phyloP scores from a whole-genome alignment of 139 green algal genomes.

The Chlamydomonas eustigma region DNA sequence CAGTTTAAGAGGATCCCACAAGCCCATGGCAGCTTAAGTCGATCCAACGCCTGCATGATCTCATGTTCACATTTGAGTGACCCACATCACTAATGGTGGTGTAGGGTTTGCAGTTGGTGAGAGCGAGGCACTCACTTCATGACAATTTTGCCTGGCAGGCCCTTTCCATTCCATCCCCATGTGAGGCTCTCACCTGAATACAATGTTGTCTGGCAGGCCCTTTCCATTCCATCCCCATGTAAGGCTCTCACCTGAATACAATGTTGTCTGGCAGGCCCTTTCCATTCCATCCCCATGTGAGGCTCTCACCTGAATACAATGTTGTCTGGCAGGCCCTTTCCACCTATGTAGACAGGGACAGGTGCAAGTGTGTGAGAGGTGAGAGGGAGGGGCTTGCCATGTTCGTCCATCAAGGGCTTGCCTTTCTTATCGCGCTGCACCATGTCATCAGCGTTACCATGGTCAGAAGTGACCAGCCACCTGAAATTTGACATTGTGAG shows the following conservation, averaged over 20 bases:
- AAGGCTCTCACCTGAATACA: constrained; percentile 8
- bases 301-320: constrained; percentile 41
- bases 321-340: constrained; percentile 71
- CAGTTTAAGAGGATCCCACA: no score
- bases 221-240: no score
- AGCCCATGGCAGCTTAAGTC: no score
- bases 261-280: not conserved
- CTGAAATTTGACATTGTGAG: constrained; percentile 43
- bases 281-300: not conserved
- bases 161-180: no score
- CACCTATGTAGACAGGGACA: constrained; percentile 87
- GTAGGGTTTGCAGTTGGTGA: no score
- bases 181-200: no score
- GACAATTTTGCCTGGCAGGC: no score
- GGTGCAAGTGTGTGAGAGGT: constrained; percentile 91
- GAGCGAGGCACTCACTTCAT: no score
- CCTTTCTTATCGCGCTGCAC: constrained; percentile 89
- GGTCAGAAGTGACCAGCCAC: constrained; percentile 85
- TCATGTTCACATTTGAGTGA: no score
- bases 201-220: no score
- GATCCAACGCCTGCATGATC: no score
- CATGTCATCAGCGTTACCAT: constrained; percentile 97
- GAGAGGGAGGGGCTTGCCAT: constrained; percentile 75
- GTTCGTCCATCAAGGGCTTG: constrained; percentile 22
- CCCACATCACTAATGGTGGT: no score